These are phyloP conservation scores for Cryptomeria japonica DNA, from an alignment of 75 land plant species.

Conservation along the genomic window DNA sequence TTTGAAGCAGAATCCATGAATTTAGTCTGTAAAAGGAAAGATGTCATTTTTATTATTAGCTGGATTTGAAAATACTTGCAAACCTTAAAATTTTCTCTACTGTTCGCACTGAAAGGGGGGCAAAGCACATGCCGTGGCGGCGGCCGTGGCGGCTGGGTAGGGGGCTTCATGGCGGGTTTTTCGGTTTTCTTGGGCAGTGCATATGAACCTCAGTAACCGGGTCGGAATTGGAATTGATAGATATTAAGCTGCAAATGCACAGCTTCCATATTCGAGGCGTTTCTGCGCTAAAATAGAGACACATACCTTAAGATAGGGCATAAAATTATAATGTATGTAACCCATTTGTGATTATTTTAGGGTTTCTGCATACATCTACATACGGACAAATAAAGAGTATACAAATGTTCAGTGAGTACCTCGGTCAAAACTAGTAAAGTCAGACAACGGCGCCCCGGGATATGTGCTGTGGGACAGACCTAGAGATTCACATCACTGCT, in stretches of 20 bases:
- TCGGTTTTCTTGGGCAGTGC: slow-evolving; percentile 14
- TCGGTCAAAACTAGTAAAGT: not conserved
- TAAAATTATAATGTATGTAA: not conserved
- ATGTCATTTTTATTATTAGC: not conserved
- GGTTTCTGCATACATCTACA: not conserved
- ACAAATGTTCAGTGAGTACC: not conserved
- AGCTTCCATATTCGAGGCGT: too few species aligned
- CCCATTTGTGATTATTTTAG: not conserved
- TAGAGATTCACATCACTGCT: not conserved
- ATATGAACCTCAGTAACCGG: not conserved
- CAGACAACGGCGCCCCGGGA: slow-evolving; percentile 11
- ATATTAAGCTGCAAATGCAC: too few species aligned
- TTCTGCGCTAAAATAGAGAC: not conserved
- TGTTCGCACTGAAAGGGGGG: not conserved
- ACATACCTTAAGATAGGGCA: not conserved
- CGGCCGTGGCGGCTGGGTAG: not conserved
- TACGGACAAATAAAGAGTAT: not conserved
- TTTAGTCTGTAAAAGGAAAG: not conserved
- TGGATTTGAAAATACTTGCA: not conserved
- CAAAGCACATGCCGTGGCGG: not conserved
- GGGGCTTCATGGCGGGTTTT: slow-evolving; percentile 13
- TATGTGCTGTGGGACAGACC: not conserved
- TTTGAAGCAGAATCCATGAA: not conserved
- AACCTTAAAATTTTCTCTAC: not conserved
- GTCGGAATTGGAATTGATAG: slow-evolving; percentile 3